A percentile compares a stretch with the other conserved stretches of the same genome.
These are phyloP conservation scores for Aureoboletus auriporus DNA, from an alignment of 768 basidiomycete species.

Conservation along the genomic window DNA sequence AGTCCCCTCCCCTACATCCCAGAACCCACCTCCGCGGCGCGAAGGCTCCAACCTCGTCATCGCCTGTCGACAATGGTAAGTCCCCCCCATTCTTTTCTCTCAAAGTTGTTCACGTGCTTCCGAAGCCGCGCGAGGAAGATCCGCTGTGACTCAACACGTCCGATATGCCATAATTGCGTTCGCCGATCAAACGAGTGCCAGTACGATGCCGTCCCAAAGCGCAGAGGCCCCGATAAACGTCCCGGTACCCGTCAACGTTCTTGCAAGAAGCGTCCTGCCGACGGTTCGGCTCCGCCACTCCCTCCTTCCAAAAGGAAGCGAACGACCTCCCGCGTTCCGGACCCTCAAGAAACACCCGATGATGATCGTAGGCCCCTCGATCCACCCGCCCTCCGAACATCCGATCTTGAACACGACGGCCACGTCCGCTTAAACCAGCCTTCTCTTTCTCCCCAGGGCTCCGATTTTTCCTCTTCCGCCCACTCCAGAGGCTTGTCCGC, in stretches of 20 bases:
- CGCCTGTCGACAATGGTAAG: constrained; percentile 82
- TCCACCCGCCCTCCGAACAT: constrained; percentile 22
- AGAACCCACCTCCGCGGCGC: constrained; percentile 38
- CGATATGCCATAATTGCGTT: constrained; percentile 77
- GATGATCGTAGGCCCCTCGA: constrained; percentile 28
- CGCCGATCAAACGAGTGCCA: constrained; percentile 74
- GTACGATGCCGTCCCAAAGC: constrained; percentile 77
- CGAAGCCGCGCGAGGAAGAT: constrained; percentile 80
- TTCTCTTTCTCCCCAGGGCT: constrained; percentile 30
- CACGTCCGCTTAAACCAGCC: constrained; percentile 25
- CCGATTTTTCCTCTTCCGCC: constrained; percentile 27
- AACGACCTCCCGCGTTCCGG: constrained; percentile 29
- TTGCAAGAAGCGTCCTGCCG: constrained; percentile 73
- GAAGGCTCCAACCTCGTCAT: constrained; percentile 69
- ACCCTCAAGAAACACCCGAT: constrained; percentile 28
- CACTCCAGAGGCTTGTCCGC: constrained; percentile 24
- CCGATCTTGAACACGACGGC: constrained; percentile 23
- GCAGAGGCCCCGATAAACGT: constrained; percentile 82
- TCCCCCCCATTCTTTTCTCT: constrained; percentile 25
- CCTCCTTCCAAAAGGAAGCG: constrained; percentile 55
- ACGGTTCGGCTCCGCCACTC: constrained; percentile 47
- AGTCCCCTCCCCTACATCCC: constrained; percentile 33
- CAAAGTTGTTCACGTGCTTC: constrained; percentile 28
- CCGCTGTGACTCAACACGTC: constrained; percentile 79
- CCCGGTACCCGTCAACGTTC: constrained; percentile 80